phyloP scores from a whole-genome alignment of 768 basidiomycete genomes.

The Serendipita sp. region DNA sequence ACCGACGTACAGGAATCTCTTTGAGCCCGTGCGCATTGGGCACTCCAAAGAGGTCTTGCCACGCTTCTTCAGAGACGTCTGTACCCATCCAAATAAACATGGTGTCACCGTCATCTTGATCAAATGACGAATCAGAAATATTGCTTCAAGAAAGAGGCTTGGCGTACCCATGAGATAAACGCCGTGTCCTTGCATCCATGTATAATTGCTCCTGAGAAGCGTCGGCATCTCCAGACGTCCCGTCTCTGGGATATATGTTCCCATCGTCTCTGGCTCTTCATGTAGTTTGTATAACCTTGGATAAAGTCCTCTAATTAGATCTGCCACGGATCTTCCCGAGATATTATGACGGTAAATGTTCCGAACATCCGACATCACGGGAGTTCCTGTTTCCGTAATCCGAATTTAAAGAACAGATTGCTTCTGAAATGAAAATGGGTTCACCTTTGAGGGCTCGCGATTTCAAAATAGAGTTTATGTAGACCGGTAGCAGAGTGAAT shows the following conservation, averaged over 20 bases:
- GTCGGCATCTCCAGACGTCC: slow-evolving; percentile 53
- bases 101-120: slow-evolving; percentile 69
- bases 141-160: slow-evolving; percentile 4
- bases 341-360: slow-evolving; percentile 71
- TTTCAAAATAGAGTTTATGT: slow-evolving; percentile 68
- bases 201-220: slow-evolving; percentile 66
- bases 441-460: slow-evolving; percentile 85
- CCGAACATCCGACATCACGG: slow-evolving; percentile 86
- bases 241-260: slow-evolving; percentile 37
- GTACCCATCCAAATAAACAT: slow-evolving; percentile 85
- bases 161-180: slow-evolving; percentile 78
- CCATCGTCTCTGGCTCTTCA: slow-evolving; percentile 55
- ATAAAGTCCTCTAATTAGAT: slow-evolving; percentile 66
- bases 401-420: slow-evolving; percentile 2
- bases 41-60: slow-evolving; percentile 70
- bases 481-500: slow-evolving; percentile 73
- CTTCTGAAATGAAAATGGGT: background rate
- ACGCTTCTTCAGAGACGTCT: slow-evolving; percentile 62
- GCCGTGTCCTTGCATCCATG: slow-evolving; percentile 78
- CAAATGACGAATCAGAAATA: background rate
- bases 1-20: slow-evolving; percentile 41
- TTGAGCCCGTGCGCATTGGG: slow-evolving; percentile 62
- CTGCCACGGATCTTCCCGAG: slow-evolving; percentile 49
- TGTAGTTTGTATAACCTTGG: slow-evolving; percentile 81
- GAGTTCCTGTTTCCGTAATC: slow-evolving; percentile 37